phyloP scores from a whole-genome alignment of 1,284 basidiomycete genomes.

The Phellopilus nigrolimitatus region DNA sequence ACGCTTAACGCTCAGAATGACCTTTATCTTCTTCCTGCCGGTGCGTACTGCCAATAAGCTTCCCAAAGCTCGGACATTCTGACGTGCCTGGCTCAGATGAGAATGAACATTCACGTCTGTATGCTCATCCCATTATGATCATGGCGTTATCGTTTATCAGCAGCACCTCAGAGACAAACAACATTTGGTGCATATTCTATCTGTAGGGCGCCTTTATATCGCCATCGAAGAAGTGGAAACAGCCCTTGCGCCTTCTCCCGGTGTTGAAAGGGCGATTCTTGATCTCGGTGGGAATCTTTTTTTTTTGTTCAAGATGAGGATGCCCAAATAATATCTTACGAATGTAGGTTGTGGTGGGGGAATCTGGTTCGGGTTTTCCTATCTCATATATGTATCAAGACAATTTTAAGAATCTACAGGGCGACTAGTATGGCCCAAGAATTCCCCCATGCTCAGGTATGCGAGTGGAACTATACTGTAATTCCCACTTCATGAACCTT shows the following conservation, averaged over 20 bases:
- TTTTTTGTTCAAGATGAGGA: background rate
- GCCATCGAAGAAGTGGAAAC: constrained; percentile 19
- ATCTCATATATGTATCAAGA: background rate
- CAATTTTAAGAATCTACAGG: constrained; percentile 8
- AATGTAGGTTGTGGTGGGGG: constrained; percentile 17
- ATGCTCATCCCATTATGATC: background rate
- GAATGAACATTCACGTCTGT: constrained; percentile 5
- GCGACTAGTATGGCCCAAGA: constrained; percentile 21
- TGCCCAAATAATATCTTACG: background rate
- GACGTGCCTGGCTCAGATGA: too few species aligned
- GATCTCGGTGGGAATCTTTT: constrained; percentile 20
- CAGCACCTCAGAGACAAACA: constrained; percentile 17
- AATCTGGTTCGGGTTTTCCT: constrained; percentile 13
- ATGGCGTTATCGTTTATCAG: background rate
- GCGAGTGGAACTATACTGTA: background rate
- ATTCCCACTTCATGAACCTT: background rate
- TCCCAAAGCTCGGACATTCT: too few species aligned
- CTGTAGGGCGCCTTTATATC: constrained; percentile 21
- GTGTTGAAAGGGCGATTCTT: constrained; percentile 18
- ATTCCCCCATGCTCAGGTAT: constrained; percentile 21
- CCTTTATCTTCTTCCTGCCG: constrained; percentile 12
- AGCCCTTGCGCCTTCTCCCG: constrained; percentile 18
- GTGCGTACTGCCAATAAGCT: background rate
- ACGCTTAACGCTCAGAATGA: constrained; percentile 11
- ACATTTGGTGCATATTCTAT: constrained; percentile 19